Evolutionary conservation across 2,329 filamentous ascomycete species (phyloP).

Genomic region (Pyrenochaeta sp.): DNA sequence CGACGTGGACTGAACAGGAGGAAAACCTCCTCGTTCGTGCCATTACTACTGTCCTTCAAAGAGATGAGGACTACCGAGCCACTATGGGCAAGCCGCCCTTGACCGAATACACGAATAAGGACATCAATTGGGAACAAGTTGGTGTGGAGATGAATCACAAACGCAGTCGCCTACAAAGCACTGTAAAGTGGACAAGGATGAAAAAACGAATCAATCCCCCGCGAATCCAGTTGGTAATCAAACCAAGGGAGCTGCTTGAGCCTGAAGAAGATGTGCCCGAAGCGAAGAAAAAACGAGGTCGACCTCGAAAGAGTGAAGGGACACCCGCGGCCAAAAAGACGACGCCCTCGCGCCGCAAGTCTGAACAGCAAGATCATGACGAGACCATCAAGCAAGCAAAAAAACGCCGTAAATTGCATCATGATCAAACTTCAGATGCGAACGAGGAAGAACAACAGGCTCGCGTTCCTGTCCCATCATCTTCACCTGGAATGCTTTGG

Average conservation of each 20-base stretch:
- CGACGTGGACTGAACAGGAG: slow-evolving; percentile 68
- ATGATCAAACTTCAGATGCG: too few relatives aligned
- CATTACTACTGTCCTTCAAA: slow-evolving; percentile 61
- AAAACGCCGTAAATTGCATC: not conserved
- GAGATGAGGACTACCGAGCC: slow-evolving; percentile 49
- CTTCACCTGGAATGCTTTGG: too few relatives aligned
- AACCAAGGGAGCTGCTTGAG: slow-evolving; percentile 8
- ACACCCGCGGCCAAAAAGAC: not conserved
- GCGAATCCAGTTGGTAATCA: slow-evolving; percentile 19
- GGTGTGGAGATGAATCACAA: slow-evolving; percentile 67
- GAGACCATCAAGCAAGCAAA: not conserved
- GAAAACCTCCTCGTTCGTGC: slow-evolving; percentile 61
- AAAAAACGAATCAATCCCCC: slow-evolving; percentile 13
- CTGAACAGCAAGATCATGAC: too few relatives aligned
- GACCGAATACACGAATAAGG: slow-evolving; percentile 56
- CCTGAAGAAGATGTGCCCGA: slow-evolving; percentile 8
- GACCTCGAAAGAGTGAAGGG: not conserved
- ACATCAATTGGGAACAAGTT: slow-evolving; percentile 72
- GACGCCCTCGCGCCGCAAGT: not conserved
- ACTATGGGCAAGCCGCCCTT: slow-evolving; percentile 25
- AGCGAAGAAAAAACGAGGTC: not conserved
- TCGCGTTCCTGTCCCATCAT: not conserved
- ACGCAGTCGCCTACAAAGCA: slow-evolving; percentile 72
- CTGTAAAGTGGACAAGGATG: slow-evolving; percentile 67
- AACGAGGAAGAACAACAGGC: not conserved